Evolutionary conservation across 305 asterid species (phyloP), one percentile per base, ranked within the genome.

Genomic region (Fraxinus angustifolia): DNA sequence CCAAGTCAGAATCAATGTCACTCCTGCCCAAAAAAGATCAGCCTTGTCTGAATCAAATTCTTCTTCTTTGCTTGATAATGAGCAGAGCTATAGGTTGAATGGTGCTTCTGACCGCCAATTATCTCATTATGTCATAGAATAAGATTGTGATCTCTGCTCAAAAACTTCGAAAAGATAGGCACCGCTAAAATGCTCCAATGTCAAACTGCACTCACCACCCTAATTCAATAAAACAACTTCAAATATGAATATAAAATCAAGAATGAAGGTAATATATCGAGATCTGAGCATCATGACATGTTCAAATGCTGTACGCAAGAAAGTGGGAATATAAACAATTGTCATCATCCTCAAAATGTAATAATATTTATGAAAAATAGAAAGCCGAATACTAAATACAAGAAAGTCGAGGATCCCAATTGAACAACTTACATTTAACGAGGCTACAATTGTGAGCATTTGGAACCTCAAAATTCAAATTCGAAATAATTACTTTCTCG

Each of bases 201-300:
- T 45, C 67, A 78, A 50, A 78, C 80, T 71, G 78, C 48, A 73
- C 78, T 77, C 79, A 45, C 58, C 56, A 11, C 65, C 89, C 90
- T 87, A 86, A 85, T 60, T 73, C 90, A 82, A 48, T 30, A 60
- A 80, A 53, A 80, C 65, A 84, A 58, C 34, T 73, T 30, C 75
- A 80, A 45, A 80, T 23, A 62, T 83, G 78, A 81, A 70, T 75
- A 48, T 7, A 19, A 53, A 26, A 53, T 73, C 74, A 81, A 82
- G 34, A 50, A 76, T 0, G 75, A n/a, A 34, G 72, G 81, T 35
- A 75, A 74, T 65, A 67, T 28, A 53, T 35, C 19, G 53, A 78
- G 48, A n/a, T 75, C 31, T 19, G 33, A 77, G 83, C 65, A 77
- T 84, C 79, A 56, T 30, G 38, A 78, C 76, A 76, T 53, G 73